These are phyloP conservation scores for Penicillium aurantiogriseum DNA, from an alignment of 2,329 filamentous ascomycete genomes.

Conservation along the genomic window DNA sequence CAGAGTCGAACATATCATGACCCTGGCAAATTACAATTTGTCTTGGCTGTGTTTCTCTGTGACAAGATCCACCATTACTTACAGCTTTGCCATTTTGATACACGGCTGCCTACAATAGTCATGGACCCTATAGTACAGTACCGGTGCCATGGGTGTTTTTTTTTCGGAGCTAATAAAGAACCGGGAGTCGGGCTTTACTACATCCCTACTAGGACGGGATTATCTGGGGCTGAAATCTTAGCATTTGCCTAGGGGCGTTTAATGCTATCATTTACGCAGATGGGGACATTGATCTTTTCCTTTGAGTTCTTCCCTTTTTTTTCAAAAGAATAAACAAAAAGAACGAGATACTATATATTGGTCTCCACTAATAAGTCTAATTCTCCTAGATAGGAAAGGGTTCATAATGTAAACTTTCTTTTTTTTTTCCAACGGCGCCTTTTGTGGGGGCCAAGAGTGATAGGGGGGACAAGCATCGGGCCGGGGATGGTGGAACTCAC, in stretches of 20 bases:
- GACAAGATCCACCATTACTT: conserved; percentile 5
- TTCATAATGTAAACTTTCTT: background rate
- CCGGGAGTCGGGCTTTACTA: background rate
- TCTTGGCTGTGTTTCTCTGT: background rate
- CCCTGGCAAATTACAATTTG: background rate
- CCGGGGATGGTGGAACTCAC: conserved; percentile 1
- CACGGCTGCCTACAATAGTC: background rate
- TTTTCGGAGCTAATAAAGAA: background rate
- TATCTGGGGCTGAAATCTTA: background rate
- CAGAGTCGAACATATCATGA: background rate
- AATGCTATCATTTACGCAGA: background rate
- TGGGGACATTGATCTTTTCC: background rate
- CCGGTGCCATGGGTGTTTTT: background rate
- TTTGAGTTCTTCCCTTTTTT: background rate
- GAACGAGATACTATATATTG: background rate
- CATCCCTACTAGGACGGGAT: background rate
- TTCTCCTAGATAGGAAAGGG: background rate
- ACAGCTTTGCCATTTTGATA: conserved; percentile 2
- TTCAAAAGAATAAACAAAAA: background rate
- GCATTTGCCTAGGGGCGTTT: background rate
- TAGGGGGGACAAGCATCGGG: conserved; percentile 10
- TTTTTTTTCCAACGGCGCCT: conserved; percentile 16
- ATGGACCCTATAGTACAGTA: background rate
- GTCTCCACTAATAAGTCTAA: background rate
- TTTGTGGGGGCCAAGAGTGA: conserved; percentile 22